These are phyloP conservation scores for Dujonia santamariae DNA, from an alignment of 1,139 yeast species.

Conservation along the genomic window DNA sequence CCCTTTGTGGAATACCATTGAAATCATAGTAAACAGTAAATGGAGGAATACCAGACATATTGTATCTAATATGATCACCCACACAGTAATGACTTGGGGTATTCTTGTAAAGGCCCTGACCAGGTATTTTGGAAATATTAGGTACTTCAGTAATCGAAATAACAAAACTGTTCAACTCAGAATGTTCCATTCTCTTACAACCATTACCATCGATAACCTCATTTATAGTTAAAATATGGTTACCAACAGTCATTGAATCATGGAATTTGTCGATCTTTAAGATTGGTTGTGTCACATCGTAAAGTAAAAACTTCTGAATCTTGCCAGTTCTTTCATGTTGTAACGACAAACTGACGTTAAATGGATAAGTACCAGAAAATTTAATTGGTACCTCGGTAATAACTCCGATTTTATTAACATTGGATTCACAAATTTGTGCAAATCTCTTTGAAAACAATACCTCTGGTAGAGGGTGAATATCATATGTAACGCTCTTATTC, in stretches of 20 bases:
- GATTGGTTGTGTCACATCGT: constrained; percentile 10
- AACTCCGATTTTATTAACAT: constrained; percentile 23
- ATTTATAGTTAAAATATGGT: constrained; percentile 56
- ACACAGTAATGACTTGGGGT: constrained; percentile 56
- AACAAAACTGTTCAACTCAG: constrained; percentile 31
- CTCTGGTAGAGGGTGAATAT: constrained; percentile 59
- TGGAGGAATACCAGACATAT: constrained; percentile 77
- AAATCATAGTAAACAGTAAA: constrained; percentile 73
- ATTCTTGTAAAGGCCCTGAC: constrained; percentile 26
- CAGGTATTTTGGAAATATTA: constrained; percentile 37
- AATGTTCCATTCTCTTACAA: constrained; percentile 49
- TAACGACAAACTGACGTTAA: constrained; percentile 49
- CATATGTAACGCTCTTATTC: constrained; percentile 44
- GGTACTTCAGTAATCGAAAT: constrained; percentile 78
- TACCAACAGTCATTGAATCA: constrained; percentile 30
- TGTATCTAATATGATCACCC: constrained; percentile 82
- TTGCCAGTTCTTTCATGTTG: constrained; percentile 34
- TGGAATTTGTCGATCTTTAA: constrained; percentile 13
- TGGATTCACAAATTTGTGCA: constrained; percentile 58
- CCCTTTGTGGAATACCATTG: constrained; percentile 57
- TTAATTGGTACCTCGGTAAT: constrained; percentile 56
- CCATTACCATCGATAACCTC: constrained; percentile 68
- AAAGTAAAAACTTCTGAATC: constrained; percentile 11
- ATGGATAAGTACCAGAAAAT: constrained; percentile 65
- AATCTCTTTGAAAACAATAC: constrained; percentile 49